These are phyloP conservation scores for Cladophialophora bantiana DNA, from an alignment of 2,329 filamentous ascomycete species.

Conservation along the genomic window DNA sequence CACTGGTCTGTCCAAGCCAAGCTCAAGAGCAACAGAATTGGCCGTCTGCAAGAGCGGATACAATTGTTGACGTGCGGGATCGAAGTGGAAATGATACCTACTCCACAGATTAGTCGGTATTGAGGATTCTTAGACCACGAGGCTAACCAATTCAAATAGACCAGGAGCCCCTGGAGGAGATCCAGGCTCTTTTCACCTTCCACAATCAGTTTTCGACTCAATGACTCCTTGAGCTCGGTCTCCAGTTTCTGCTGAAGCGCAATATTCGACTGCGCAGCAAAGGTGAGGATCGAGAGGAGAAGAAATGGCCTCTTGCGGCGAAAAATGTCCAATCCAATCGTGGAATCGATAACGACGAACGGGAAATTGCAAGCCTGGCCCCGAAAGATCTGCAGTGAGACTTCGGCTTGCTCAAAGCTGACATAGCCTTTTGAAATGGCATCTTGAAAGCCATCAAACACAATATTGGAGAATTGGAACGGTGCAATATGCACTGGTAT, in stretches of 20 bases:
- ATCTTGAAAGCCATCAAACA: conserved; percentile 7
- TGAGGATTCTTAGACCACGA: background rate
- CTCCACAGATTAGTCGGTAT: background rate
- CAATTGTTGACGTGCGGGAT: background rate
- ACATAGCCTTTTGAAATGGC: conserved; percentile 10
- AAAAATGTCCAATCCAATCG: conserved; percentile 3
- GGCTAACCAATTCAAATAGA: conserved; percentile 12
- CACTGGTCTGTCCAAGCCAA: conserved; percentile 1
- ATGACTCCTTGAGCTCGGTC: conserved; percentile 3
- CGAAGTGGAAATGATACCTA: conserved; percentile 16
- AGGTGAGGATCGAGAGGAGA: conserved; percentile 1
- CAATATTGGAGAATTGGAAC: background rate
- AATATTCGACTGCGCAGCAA: background rate
- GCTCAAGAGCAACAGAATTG: conserved; percentile 1
- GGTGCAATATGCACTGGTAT: background rate
- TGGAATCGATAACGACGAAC: conserved; percentile 1
- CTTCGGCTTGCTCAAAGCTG: conserved; percentile 8
- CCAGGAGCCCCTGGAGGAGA: conserved; percentile 12
- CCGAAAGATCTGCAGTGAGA: conserved; percentile 1
- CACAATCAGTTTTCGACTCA: conserved; percentile 2
- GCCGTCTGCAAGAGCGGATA: conserved; percentile 7
- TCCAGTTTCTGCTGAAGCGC: conserved; percentile 3
- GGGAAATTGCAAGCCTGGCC: conserved; percentile 6
- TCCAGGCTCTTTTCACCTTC: conserved; percentile 8
- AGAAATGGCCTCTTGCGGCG: conserved; percentile 9